Evolutionary conservation across 305 asterid genomes (phyloP), one percentile per base, ranked within the genome.

Genomic region (Solanum aculeatissimum): DNA sequence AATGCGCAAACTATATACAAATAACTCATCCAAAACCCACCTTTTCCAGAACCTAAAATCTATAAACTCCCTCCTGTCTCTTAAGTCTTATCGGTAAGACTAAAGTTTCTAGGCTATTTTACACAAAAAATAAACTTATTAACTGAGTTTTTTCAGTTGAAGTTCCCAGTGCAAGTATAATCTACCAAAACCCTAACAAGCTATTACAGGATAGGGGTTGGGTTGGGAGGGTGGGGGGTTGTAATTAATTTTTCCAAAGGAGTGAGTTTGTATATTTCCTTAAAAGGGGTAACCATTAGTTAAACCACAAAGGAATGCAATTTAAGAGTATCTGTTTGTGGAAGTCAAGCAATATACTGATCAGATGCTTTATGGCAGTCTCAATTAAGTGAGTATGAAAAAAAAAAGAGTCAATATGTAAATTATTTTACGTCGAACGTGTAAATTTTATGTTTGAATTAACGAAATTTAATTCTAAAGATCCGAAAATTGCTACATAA

Each of bases 361-460:
- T 35, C 49, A 68, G 49, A 68, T 77, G 82, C 65, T 77, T 77
- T 77, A 77, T 77, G 65, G 27, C 65, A 77, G 82, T 51, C 27
- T 51, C 16, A 16, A 38, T 51, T 2, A 51, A 77, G 45, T 49
- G 58, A 75, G 81, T 49, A 47, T 4, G 23, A 66, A 35, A 35
- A 68, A 51, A 14, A 51, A 11, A 18, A 43, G 0, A 2, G 10
- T 9, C 4, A 47, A 25, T 13, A 63, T 63, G 42, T 27, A 63
- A 63, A 25, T 63, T 63, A 62, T 63, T 63, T 25, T 63, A 60
- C 0, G 14, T 45, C 14, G 8, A 45, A 40, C 7, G 6, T 7
- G 9, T 40, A 40, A 40, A 40, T 10, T 47, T 47, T 47, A 12
- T 47, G 15, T 11, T n/a, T 4, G 9, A 57, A 57, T 57, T n/a